A percentile compares a stretch with the other conserved stretches of the same genome.
phyloP scores from a whole-genome alignment of 1,284 basidiomycete species.

The Trichosporon sp. region DNA sequence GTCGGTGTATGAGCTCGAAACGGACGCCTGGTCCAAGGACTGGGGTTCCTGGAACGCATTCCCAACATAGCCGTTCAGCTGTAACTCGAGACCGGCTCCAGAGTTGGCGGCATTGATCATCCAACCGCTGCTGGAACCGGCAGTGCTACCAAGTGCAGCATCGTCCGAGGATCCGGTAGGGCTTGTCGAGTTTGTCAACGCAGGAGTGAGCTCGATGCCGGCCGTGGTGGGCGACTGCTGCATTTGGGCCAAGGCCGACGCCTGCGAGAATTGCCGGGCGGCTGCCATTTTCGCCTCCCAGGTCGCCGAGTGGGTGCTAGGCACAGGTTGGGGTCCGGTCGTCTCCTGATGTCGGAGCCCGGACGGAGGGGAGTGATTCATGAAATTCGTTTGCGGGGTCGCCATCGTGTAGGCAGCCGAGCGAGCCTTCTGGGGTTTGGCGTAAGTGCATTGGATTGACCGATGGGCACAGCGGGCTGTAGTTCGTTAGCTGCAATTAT shows the following conservation, averaged over 20 bases:
- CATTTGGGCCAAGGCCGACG: constrained; percentile 1
- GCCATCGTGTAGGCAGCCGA: constrained; percentile 35
- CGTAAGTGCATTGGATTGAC: constrained; percentile 75
- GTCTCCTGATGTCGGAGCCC: no score
- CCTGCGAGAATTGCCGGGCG: constrained; percentile 6
- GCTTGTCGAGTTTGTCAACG: constrained; percentile 45
- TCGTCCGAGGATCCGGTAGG: constrained; percentile 34
- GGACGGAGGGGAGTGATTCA: constrained; percentile 18
- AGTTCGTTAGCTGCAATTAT: constrained; percentile 24
- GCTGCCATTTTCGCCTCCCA: constrained; percentile 9
- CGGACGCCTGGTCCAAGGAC: neutral
- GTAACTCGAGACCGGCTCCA: constrained; percentile 22
- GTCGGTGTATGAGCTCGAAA: constrained; percentile 10
- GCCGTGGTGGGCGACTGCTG: constrained; percentile 22
- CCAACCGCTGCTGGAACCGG: constrained; percentile 20
- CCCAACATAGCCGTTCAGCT: constrained; percentile 13
- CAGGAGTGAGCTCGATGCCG: constrained; percentile 40
- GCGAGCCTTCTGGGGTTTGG: constrained; percentile 64
- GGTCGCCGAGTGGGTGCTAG: no score
- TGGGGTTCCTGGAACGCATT: neutral
- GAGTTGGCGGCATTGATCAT: neutral
- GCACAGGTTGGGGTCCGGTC: neutral
- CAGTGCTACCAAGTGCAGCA: constrained; percentile 12
- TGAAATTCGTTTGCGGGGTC: constrained; percentile 11
- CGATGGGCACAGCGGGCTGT: constrained; percentile 75